Evolutionary conservation across 2,329 filamentous ascomycete genomes (phyloP).

Genomic region (Pseudogymnoascus sp.): DNA sequence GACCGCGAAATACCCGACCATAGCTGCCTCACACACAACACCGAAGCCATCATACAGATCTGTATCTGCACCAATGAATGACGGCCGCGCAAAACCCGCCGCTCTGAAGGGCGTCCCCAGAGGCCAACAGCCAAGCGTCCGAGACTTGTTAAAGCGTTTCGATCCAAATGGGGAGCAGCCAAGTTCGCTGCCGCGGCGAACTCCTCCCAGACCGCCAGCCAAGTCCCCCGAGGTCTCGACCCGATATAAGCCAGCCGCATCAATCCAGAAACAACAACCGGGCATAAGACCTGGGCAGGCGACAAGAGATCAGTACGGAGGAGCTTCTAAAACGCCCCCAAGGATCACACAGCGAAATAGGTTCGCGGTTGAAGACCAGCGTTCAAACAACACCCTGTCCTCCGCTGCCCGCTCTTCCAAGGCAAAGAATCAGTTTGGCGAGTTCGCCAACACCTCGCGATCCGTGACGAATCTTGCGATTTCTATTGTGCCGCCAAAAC

Average conservation of each 20-base stretch:
- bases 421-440: constrained; percentile 35
- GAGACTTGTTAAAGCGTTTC: constrained; percentile 72
- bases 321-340: constrained; percentile 12
- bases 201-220: neutral
- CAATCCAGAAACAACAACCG: neutral
- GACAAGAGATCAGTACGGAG: neutral
- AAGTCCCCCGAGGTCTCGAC: neutral
- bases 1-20: constrained; percentile 40
- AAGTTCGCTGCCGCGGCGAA: constrained; percentile 18
- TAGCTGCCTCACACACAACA: constrained; percentile 34
- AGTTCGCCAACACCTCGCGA: constrained; percentile 34
- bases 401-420: constrained; percentile 53
- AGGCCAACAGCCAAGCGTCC: constrained; percentile 57
- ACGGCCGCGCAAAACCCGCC: constrained; percentile 27
- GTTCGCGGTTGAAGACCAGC: constrained; percentile 42
- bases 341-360: constrained; percentile 37
- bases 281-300: constrained; percentile 15
- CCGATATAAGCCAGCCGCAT: neutral
- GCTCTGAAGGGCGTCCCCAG: constrained; percentile 21
- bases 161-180: constrained; percentile 48
- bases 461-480: constrained; percentile 36
- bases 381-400: constrained; percentile 48
- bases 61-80: constrained; percentile 46
- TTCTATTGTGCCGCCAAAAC: constrained; percentile 23
- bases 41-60: constrained; percentile 42